Percentiles rank a stretch among this genome's conserved stretches.
These are phyloP conservation scores for Rhodamnia rubescens DNA, from an alignment of 345 rosid species.

Conservation along the genomic window DNA sequence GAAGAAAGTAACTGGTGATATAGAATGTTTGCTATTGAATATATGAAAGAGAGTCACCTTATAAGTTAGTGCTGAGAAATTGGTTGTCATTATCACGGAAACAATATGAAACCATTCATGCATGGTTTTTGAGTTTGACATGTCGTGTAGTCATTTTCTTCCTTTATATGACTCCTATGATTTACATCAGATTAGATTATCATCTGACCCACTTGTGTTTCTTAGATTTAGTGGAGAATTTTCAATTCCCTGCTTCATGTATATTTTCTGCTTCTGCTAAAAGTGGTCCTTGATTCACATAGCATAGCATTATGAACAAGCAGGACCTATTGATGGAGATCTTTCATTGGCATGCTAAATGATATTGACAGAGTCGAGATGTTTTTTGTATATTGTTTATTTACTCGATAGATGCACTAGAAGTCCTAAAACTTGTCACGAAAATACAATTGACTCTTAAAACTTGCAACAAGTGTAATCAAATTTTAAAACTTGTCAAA, in stretches of 20 bases:
- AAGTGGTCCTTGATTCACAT: neutral
- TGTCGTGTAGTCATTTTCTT: neutral
- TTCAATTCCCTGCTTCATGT: neutral
- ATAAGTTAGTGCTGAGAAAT: neutral
- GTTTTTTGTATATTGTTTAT: neutral
- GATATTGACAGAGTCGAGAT: neutral
- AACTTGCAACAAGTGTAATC: too few relatives aligned
- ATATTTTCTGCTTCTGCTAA: neutral
- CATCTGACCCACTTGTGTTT: neutral
- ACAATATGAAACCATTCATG: neutral
- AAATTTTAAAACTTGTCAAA: too few relatives aligned
- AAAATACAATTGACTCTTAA: too few relatives aligned
- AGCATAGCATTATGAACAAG: neutral
- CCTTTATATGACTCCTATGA: neutral
- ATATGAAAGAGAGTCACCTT: neutral
- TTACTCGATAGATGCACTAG: neutral
- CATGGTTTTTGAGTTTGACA: neutral
- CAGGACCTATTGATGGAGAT: neutral
- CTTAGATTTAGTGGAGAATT: neutral
- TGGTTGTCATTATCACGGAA: neutral
- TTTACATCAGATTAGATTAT: neutral
- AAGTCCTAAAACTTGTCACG: too few relatives aligned
- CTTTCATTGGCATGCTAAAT: neutral
- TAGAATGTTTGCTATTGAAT: neutral
- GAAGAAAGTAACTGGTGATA: neutral